These are phyloP conservation scores for Aristolochia fimbriata DNA, from an alignment of 164 flowering plant genomes.

Conservation along the genomic window DNA sequence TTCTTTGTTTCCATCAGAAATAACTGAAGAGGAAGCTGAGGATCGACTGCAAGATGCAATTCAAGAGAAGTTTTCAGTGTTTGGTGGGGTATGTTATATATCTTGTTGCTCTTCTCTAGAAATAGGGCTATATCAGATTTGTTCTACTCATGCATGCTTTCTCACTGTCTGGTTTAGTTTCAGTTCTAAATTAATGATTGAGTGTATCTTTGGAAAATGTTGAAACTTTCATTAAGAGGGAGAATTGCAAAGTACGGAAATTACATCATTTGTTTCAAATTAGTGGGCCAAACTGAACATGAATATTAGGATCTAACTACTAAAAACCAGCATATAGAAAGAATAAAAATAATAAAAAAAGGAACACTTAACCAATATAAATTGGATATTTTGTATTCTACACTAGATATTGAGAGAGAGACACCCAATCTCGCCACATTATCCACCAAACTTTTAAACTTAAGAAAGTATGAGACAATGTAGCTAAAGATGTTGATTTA, in stretches of 20 bases:
- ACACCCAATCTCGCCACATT: no score
- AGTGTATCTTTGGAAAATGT: not conserved
- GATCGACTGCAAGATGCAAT: constrained; percentile 87
- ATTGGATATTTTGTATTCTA: no score
- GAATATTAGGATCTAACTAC: no score
- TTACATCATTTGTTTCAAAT: not conserved
- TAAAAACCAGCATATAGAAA: no score
- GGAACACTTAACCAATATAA: no score
- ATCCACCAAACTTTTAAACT: no score
- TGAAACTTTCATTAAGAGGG: no score
- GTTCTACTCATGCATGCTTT: not conserved
- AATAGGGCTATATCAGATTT: not conserved
- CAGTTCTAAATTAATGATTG: not conserved
- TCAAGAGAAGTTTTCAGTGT: constrained; percentile 81
- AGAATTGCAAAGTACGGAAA: not conserved
- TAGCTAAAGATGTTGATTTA: no score
- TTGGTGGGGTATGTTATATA: constrained; percentile 71
- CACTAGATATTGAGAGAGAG: no score
- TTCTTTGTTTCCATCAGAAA: constrained; percentile 37
- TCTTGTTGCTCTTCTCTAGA: not conserved
- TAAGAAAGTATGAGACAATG: no score
- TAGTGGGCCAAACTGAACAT: no score
- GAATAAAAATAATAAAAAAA: no score
- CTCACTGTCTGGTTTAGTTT: not conserved
- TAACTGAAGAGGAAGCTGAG: constrained; percentile 95